Percentiles rank a stretch among this genome's conserved stretches.
phyloP scores from a whole-genome alignment of 2,329 filamentous ascomycete species.

The Alternaria sp. region DNA sequence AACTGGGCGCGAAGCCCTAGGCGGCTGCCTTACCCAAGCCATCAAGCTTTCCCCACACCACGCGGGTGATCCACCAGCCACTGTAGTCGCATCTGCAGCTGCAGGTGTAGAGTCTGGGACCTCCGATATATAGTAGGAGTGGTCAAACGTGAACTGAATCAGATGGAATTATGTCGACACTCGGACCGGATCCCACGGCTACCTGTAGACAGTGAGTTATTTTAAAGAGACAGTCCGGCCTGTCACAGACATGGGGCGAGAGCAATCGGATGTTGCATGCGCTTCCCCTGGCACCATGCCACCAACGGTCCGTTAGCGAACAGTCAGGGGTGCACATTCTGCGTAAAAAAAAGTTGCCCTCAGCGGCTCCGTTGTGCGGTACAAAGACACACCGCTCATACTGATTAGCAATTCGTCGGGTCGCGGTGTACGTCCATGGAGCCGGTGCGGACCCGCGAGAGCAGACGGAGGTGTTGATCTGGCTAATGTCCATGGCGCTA shows the following conservation, averaged over 20 bases:
- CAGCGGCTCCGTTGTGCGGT: conserved; percentile 9
- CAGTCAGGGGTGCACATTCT: conserved; percentile 3
- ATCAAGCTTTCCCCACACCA: conserved; percentile 45
- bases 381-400: conserved; percentile 13
- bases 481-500: conserved; percentile 14
- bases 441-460: conserved; percentile 17
- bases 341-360: conserved; percentile 14
- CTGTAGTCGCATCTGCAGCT: conserved; percentile 12
- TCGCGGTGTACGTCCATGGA: conserved; percentile 1
- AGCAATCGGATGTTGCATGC: conserved; percentile 5
- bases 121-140: neutral
- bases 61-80: conserved; percentile 17
- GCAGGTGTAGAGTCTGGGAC: conserved; percentile 6
- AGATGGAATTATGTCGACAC: neutral
- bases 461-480: conserved; percentile 8
- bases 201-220: neutral
- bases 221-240: conserved; percentile 2
- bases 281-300: conserved; percentile 8
- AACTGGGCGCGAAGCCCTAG: conserved; percentile 7
- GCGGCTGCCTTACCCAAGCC: conserved; percentile 19
- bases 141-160: neutral
- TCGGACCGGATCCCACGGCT: neutral
- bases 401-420: conserved; percentile 12
- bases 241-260: conserved; percentile 11
- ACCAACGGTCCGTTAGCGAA: conserved; percentile 19